phyloP scores from a whole-genome alignment of 768 basidiomycete species.

The Rubroboletus satanas region DNA sequence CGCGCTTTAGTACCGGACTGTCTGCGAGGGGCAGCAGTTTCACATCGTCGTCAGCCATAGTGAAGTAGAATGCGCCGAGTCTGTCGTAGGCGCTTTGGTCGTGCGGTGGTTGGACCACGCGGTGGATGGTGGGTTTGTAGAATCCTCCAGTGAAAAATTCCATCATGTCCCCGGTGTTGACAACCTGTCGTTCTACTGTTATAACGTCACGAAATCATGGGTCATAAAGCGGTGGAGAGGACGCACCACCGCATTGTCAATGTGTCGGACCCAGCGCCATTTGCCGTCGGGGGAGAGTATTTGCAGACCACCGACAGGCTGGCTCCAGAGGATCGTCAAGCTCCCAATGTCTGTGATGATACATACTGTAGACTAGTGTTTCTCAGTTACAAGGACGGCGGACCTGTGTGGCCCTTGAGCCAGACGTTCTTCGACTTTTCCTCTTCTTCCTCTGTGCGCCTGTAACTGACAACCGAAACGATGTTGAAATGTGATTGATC shows the following conservation, averaged over 20 bases:
- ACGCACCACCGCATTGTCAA: constrained; percentile 52
- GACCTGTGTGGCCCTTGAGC: constrained; percentile 59
- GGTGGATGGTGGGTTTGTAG: constrained; percentile 57
- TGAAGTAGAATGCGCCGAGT: constrained; percentile 56
- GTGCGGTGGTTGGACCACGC: constrained; percentile 52
- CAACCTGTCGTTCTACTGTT: constrained; percentile 36
- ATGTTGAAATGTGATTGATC: background rate
- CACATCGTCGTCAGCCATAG: constrained; percentile 48
- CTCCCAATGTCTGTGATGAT: constrained; percentile 51
- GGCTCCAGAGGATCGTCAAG: constrained; percentile 56
- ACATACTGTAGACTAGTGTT: constrained; percentile 22
- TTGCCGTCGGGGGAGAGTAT: constrained; percentile 48
- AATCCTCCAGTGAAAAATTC: constrained; percentile 57
- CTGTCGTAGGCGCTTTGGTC: constrained; percentile 49
- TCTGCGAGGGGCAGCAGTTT: constrained; percentile 41
- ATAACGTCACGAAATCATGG: background rate
- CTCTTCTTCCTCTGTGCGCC: constrained; percentile 48
- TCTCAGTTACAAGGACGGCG: background rate
- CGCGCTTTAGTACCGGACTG: constrained; percentile 46
- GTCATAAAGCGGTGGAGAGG: too few species aligned
- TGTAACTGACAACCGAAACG: constrained; percentile 36
- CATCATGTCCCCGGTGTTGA: constrained; percentile 58
- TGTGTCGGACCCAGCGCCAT: constrained; percentile 58
- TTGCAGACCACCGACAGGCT: constrained; percentile 56
- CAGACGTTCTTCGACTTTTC: constrained; percentile 49